Conservation (phyloP, 2,329 filamentous ascomycete genomes). For the Curvularia sp. region DNA sequence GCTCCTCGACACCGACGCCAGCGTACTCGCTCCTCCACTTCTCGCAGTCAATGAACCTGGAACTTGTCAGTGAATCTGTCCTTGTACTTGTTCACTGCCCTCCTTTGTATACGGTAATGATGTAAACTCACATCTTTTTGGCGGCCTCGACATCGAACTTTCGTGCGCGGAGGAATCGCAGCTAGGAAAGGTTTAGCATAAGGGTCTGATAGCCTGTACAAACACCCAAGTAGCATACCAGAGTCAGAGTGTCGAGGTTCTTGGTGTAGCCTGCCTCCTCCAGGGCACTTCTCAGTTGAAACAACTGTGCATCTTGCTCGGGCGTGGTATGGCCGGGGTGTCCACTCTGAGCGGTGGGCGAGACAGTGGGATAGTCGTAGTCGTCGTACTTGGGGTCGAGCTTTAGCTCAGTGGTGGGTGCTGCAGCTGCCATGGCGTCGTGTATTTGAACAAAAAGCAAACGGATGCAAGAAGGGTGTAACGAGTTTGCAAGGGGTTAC, state of each 20-base stretch:
- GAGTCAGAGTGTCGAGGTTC: constrained; percentile 87
- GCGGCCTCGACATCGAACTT: constrained; percentile 88
- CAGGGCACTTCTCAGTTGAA: constrained; percentile 82
- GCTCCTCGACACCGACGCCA: constrained; percentile 71
- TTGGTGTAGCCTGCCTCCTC: constrained; percentile 83
- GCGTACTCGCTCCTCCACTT: constrained; percentile 88
- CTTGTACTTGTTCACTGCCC: neutral
- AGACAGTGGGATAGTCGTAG: constrained; percentile 88
- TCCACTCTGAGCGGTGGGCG: constrained; percentile 72
- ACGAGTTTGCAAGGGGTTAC: constrained; percentile 12
- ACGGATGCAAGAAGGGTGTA: constrained; percentile 6
- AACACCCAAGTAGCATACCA: constrained; percentile 64
- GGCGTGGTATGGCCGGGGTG: constrained; percentile 87
- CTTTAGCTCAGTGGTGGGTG: constrained; percentile 47
- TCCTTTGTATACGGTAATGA: neutral
- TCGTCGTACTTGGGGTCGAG: constrained; percentile 92
- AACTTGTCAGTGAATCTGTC: constrained; percentile 32
- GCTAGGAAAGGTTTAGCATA: constrained; percentile 55
- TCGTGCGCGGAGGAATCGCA: constrained; percentile 90
- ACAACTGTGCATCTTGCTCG: constrained; percentile 87
- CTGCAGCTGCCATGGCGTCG: constrained; percentile 41
- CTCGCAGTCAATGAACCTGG: constrained; percentile 88
- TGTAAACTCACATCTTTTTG: constrained; percentile 79
- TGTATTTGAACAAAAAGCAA: constrained; percentile 15
- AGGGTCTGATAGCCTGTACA: neutral